These are phyloP conservation scores for Vitis rotundifolia DNA, from an alignment of 164 flowering plant genomes.

Conservation along the genomic window DNA sequence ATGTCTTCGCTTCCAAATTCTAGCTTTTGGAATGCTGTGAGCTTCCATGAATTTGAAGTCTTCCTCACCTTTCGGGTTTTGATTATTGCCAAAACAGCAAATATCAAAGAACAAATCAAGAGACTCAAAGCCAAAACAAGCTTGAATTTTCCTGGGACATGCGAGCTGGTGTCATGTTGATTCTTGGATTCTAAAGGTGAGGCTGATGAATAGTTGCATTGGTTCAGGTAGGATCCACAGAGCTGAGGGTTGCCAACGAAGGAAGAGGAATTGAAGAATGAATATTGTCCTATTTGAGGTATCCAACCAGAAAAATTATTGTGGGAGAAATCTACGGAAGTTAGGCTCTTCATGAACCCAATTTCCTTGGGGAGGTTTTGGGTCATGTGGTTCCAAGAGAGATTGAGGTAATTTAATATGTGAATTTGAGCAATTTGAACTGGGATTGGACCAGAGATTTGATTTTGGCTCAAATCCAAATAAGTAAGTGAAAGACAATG, in stretches of 20 bases:
- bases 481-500: slow-evolving; percentile 46
- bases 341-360: slow-evolving; percentile 60
- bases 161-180: slow-evolving; percentile 19
- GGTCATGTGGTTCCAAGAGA: slow-evolving; percentile 57
- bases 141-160: slow-evolving; percentile 47
- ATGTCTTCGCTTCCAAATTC: slow-evolving; percentile 55
- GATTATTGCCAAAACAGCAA: slow-evolving; percentile 47
- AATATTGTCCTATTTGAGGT: slow-evolving; percentile 57
- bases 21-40: slow-evolving; percentile 65
- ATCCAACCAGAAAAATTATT: slow-evolving; percentile 66
- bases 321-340: slow-evolving; percentile 70
- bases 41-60: slow-evolving; percentile 55
- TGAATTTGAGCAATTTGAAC: slow-evolving; percentile 48
- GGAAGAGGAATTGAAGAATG: slow-evolving; percentile 57
- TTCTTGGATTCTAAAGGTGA: slow-evolving; percentile 20
- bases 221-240: slow-evolving; percentile 45
- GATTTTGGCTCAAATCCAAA: slow-evolving; percentile 68
- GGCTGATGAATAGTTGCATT: slow-evolving; percentile 35
- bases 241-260: slow-evolving; percentile 61
- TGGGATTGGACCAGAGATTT: slow-evolving; percentile 64
- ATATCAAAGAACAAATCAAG: slow-evolving; percentile 46
- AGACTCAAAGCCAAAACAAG: slow-evolving; percentile 60
- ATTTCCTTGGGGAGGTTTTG: slow-evolving; percentile 54
- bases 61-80: slow-evolving; percentile 37
- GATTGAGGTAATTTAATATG: slow-evolving; percentile 57